A percentile compares a stretch with the other conserved stretches of the same genome.
Conservation (phyloP, 2,329 filamentous ascomycete genomes). For the Cladophialophora carrionii region DNA sequence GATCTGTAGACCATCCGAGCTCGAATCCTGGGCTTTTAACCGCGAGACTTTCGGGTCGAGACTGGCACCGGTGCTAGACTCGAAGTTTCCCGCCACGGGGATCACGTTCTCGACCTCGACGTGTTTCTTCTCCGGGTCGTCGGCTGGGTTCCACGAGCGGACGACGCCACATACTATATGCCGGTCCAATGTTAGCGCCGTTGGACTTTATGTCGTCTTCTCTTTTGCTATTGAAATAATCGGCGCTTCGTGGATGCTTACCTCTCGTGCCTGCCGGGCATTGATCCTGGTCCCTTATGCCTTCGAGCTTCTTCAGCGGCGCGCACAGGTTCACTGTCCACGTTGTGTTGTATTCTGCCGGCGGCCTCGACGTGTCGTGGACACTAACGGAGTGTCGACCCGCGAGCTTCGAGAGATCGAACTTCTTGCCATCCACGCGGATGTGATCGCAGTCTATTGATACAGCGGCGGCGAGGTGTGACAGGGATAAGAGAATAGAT, state of each 20-base stretch:
- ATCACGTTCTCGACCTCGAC: constrained; percentile 40
- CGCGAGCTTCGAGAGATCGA: constrained; percentile 46
- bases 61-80: constrained; percentile 51
- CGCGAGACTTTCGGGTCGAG: constrained; percentile 69
- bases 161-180: constrained; percentile 37
- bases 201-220: background rate
- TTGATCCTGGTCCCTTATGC: constrained; percentile 58
- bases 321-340: constrained; percentile 80
- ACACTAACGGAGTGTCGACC: constrained; percentile 44
- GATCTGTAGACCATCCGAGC: constrained; percentile 72
- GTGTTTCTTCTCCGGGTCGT: constrained; percentile 39
- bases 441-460: constrained; percentile 47
- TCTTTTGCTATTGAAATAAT: constrained; percentile 15
- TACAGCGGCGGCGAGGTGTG: constrained; percentile 24
- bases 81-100: constrained; percentile 42
- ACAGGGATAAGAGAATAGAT: constrained; percentile 22
- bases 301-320: constrained; percentile 64
- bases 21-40: constrained; percentile 66
- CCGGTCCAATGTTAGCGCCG: constrained; percentile 14
- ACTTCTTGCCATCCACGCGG: constrained; percentile 45
- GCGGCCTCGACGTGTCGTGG: constrained; percentile 35
- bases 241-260: constrained; percentile 44
- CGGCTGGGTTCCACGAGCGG: constrained; percentile 35
- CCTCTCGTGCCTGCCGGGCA: constrained; percentile 72
- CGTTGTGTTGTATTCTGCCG: constrained; percentile 67